Evolutionary conservation across 1,284 basidiomycete species (phyloP).

Genomic region (Pseudozyma tsukubaensis): DNA sequence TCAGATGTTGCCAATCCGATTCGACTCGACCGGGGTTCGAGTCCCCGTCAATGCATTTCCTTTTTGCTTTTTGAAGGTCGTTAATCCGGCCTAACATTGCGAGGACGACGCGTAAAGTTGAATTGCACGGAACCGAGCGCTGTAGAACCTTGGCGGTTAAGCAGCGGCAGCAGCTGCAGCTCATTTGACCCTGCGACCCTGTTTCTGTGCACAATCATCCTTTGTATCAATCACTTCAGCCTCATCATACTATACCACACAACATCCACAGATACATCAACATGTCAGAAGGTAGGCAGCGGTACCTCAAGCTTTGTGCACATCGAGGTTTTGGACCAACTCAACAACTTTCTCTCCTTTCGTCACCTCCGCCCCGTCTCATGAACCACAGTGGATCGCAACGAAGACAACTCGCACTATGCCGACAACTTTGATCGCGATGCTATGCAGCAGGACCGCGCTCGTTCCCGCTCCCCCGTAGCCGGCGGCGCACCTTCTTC

Average conservation of each 20-base stretch:
- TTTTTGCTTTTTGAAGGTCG: constrained; percentile 10
- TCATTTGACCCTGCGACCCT: constrained; percentile 2
- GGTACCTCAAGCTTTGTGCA: not conserved
- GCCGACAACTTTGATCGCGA: constrained; percentile 38
- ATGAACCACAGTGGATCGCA: constrained; percentile 28
- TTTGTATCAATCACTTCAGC: not conserved
- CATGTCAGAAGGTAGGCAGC: constrained; percentile 43
- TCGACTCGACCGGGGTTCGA: constrained; percentile 60
- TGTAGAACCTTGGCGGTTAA: not conserved
- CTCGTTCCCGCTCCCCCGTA: constrained; percentile 42
- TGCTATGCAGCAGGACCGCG: constrained; percentile 45
- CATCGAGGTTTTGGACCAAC: not conserved
- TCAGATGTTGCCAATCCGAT: constrained; percentile 23
- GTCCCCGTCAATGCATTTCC: constrained; percentile 56
- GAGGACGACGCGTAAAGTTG: not conserved
- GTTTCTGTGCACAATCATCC: not conserved
- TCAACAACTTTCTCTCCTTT: not conserved
- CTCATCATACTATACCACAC: not conserved
- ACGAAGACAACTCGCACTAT: constrained; percentile 37
- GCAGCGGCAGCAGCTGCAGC: not conserved
- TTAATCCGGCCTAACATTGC: not conserved
- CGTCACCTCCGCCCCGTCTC: not conserved
- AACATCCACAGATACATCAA: not conserved
- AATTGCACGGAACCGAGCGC: constrained; percentile 25
- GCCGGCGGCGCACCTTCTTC: constrained; percentile 34